A percentile compares a stretch with the other conserved stretches of the same genome.
phyloP scores from a whole-genome alignment of 208 protist species.

The Trypanosoma boissoni region DNA sequence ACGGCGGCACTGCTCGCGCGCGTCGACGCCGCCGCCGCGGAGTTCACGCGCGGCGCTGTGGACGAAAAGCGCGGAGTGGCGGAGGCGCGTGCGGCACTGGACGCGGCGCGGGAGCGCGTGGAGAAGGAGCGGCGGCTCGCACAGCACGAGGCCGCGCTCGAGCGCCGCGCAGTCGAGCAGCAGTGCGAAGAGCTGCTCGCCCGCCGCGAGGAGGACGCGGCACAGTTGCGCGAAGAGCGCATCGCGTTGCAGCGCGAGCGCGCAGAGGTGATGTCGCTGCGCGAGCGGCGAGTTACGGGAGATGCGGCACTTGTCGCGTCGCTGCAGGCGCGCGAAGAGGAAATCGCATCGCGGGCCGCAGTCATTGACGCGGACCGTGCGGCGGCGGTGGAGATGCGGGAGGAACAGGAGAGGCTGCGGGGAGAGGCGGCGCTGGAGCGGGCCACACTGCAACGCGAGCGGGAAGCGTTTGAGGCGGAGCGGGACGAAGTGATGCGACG shows the following conservation, averaged over 20 bases:
- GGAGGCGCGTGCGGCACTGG: constrained; percentile 62
- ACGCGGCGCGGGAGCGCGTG: constrained; percentile 76
- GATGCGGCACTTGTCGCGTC: constrained; percentile 71
- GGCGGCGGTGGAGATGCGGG: constrained; percentile 46
- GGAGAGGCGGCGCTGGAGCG: constrained; percentile 51
- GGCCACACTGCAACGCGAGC: constrained; percentile 61
- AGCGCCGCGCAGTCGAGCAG: constrained; percentile 80
- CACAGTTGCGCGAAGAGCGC: constrained; percentile 78
- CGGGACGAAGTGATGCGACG: constrained; percentile 67
- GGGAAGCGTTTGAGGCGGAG: constrained; percentile 75
- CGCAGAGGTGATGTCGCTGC: constrained; percentile 57
- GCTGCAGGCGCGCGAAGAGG: constrained; percentile 72
- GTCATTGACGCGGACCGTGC: constrained; percentile 66
- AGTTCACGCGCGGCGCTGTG: constrained; percentile 57
- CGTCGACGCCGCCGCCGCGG: constrained; percentile 56
- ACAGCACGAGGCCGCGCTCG: constrained; percentile 73
- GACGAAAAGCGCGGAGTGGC: constrained; percentile 75
- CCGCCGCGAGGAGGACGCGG: constrained; percentile 66
- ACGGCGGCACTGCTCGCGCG: constrained; percentile 63
- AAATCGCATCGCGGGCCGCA: constrained; percentile 56
- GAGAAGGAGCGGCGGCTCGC: constrained; percentile 78
- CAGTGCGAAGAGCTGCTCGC: constrained; percentile 80
- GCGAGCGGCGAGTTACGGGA: constrained; percentile 77
- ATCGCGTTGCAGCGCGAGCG: constrained; percentile 63
- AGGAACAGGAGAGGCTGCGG: constrained; percentile 51